Evolutionary conservation across 371 early-diverging fungal genomes (phyloP), one percentile per base, ranked within the genome.

Genomic region (Hamiltosporidium magnivora): DNA sequence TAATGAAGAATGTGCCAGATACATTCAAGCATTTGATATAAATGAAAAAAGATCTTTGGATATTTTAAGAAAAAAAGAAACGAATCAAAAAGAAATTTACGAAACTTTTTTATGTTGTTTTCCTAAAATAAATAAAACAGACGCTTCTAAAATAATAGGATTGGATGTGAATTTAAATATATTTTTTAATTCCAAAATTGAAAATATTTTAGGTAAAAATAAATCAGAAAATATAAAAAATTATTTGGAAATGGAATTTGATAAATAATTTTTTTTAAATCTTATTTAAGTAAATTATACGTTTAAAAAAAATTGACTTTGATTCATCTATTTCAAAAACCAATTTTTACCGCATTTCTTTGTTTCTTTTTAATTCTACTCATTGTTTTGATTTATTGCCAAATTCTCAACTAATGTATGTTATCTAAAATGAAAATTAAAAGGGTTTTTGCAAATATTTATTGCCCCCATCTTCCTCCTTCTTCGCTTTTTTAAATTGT

Each of bases 1-100:
- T 58, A 55, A 67, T 61, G 78, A 75, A 38, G 78, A 78, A 49
- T 70, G 69, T 49, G 62, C 73, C 3, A 64, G 61, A 44, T 78
- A 75, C 56, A 53, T 78, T 42, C 59, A 58, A 63, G 66, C 65
- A 12, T 68, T 78, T 44, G 73, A 75, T 56, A 37, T 64, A 2
- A 62, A 62, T 37, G 46, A 49, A 56, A 62, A 56, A 25, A 73
- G 61, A 54, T 56, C 64, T 41, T 54, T 62, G 43, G 69, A 70
- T 55, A 58, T 58, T n/a, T 56, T 65, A 59, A 59, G 71, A 58
- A 64, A 62, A n/a, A 66, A 66, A 54, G 64, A 72, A 53, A 14
- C 3, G 3, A 2, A 49, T 38, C 43, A 53, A 3, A 36, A 25
- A 25, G 25, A 25, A 25, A 25, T 25, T 25, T 25, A 4, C 40